Conservation (phyloP, 2,329 filamentous ascomycete species). For the Aureobasidium namibiae region DNA sequence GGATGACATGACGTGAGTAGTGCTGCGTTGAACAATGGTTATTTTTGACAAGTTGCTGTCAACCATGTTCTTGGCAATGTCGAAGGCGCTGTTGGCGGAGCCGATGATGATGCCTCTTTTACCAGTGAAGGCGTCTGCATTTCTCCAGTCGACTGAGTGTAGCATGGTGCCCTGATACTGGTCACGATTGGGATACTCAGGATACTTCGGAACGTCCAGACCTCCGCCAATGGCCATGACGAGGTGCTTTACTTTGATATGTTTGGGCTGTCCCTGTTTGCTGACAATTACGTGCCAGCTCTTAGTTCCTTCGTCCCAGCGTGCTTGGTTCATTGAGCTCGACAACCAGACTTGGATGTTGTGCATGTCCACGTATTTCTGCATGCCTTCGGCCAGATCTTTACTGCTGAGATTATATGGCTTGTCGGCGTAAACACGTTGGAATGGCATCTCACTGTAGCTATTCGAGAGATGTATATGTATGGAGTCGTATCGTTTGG, state of each 20-base stretch:
- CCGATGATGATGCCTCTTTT: slow-evolving; percentile 40
- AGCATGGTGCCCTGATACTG: slow-evolving; percentile 31
- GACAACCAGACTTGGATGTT: slow-evolving; percentile 33
- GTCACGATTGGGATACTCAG: slow-evolving; percentile 18
- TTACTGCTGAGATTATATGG: slow-evolving; percentile 19
- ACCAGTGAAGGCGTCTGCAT: slow-evolving; percentile 27
- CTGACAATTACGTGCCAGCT: slow-evolving; percentile 28
- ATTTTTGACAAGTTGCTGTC: slow-evolving; percentile 33
- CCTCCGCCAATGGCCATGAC: slow-evolving; percentile 28
- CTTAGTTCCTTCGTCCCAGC: slow-evolving; percentile 30
- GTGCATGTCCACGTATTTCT: slow-evolving; percentile 19
- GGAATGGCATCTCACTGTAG: slow-evolving; percentile 32
- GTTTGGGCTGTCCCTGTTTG: neutral
- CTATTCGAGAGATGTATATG: slow-evolving; percentile 34
- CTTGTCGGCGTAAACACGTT: slow-evolving; percentile 12
- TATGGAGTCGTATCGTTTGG: slow-evolving; percentile 37
- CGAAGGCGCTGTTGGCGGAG: slow-evolving; percentile 42
- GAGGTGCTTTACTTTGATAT: slow-evolving; percentile 21
- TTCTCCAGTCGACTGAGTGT: slow-evolving; percentile 30
- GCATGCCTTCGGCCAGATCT: slow-evolving; percentile 16
- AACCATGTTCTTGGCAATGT: slow-evolving; percentile 41
- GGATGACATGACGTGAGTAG: slow-evolving; percentile 22
- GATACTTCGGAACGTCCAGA: slow-evolving; percentile 19
- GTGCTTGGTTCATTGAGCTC: slow-evolving; percentile 29
- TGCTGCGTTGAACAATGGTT: slow-evolving; percentile 40